phyloP scores from a whole-genome alignment of 2,329 filamentous ascomycete genomes.

The Aspergillus aculeatinus region DNA sequence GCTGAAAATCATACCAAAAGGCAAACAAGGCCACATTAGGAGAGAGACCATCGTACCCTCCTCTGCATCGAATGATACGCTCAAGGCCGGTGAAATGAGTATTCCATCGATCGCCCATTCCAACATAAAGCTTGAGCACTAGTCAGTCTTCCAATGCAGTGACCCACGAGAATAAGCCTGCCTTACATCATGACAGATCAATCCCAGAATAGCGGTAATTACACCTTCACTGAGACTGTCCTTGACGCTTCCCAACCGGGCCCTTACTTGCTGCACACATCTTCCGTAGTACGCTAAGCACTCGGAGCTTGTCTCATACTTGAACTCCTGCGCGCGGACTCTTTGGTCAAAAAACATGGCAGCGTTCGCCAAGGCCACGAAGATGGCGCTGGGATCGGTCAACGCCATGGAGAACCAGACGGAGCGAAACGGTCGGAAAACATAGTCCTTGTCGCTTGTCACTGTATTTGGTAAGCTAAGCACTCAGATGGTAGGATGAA shows the following conservation, averaged over 20 bases:
- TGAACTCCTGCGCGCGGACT: constrained; percentile 13
- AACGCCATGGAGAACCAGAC: constrained; percentile 30
- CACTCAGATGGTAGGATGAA: no score
- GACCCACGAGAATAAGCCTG: no score
- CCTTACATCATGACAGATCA: constrained; percentile 4
- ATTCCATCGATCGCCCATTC: constrained; percentile 20
- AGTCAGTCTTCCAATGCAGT: background rate
- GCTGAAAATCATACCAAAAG: background rate
- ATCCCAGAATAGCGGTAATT: background rate
- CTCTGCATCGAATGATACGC: constrained; percentile 19
- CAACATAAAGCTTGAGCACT: constrained; percentile 15
- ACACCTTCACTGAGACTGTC: constrained; percentile 17
- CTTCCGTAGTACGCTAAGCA: constrained; percentile 22
- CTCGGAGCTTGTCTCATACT: constrained; percentile 23
- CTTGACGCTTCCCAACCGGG: constrained; percentile 17
- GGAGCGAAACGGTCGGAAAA: constrained; percentile 27
- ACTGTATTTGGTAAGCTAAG: background rate
- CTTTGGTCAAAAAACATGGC: constrained; percentile 26
- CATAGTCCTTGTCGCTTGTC: constrained; percentile 15
- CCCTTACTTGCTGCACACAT: constrained; percentile 20
- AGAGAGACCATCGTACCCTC: constrained; percentile 16
- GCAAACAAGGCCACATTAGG: background rate
- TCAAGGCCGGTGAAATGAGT: constrained; percentile 24
- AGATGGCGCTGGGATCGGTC: constrained; percentile 23
- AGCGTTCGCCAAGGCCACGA: constrained; percentile 26